Evolutionary conservation across 371 early-diverging fungal species (phyloP).

Genomic region (Mortierella sp.): DNA sequence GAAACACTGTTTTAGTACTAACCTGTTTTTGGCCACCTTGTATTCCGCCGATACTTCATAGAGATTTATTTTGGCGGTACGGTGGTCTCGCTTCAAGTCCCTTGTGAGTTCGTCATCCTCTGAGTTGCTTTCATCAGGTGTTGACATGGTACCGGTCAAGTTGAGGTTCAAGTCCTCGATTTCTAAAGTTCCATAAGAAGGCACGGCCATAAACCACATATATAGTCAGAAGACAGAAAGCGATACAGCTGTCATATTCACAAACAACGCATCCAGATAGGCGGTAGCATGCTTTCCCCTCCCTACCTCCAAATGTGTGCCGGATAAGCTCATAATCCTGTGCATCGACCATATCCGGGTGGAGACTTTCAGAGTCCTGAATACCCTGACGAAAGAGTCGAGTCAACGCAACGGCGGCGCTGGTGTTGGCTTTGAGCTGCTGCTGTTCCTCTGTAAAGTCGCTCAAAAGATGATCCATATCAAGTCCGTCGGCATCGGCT

Average conservation of each 20-base stretch:
- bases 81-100: constrained; percentile 39
- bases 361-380: constrained; percentile 36
- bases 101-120: constrained; percentile 46
- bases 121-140: constrained; percentile 37
- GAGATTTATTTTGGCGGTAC: constrained; percentile 26
- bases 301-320: constrained; percentile 49
- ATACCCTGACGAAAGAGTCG: constrained; percentile 38
- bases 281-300: background rate
- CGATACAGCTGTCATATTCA: background rate
- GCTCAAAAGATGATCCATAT: constrained; percentile 25
- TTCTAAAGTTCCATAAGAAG: constrained; percentile 17
- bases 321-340: constrained; percentile 48
- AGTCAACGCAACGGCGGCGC: constrained; percentile 38
- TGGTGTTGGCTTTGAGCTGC: constrained; percentile 25
- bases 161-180: constrained; percentile 46
- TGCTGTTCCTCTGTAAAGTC: constrained; percentile 38
- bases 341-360: constrained; percentile 41
- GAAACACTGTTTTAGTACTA: background rate
- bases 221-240: background rate
- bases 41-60: constrained; percentile 28
- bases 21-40: constrained; percentile 37
- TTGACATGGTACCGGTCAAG: constrained; percentile 29
- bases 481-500: constrained; percentile 24
- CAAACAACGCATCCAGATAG: background rate
- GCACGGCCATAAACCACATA: background rate